Percentiles rank a stretch among this genome's conserved stretches.
These are phyloP conservation scores for Oxyria digyna DNA, from an alignment of 148 eudicot species.

Conservation along the genomic window DNA sequence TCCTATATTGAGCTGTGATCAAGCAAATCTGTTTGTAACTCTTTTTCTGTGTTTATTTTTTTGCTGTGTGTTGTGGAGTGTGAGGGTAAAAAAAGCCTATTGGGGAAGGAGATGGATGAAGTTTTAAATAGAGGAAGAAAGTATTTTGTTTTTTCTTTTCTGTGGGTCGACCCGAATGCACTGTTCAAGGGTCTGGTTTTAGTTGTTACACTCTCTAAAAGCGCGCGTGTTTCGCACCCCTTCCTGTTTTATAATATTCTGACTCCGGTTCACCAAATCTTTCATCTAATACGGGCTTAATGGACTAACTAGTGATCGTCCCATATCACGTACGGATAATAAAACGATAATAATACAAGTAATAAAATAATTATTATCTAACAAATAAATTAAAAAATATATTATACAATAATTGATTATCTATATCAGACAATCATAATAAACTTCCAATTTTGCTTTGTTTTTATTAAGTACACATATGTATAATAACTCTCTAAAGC, in stretches of 20 bases:
- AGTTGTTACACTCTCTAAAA: not conserved
- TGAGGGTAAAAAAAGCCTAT: constrained; percentile 2
- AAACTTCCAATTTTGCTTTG: too few species aligned
- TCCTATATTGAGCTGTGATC: not conserved
- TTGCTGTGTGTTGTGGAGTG: not conserved
- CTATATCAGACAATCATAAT: too few species aligned
- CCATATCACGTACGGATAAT: too few species aligned
- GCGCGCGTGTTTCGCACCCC: not conserved
- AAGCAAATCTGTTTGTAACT: not conserved
- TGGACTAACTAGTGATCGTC: too few species aligned
- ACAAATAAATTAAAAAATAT: too few species aligned
- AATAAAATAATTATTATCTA: too few species aligned
- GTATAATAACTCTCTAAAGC: too few species aligned
- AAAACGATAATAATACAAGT: too few species aligned
- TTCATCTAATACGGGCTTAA: too few species aligned
- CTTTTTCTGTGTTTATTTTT: not conserved
- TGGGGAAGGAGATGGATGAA: not conserved
- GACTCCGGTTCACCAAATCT: too few species aligned
- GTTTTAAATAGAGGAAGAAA: constrained; percentile 3
- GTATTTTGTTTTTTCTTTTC: not conserved
- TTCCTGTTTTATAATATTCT: not conserved
- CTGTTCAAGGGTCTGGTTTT: not conserved
- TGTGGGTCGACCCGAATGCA: constrained; percentile 3
- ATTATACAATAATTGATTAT: too few species aligned
- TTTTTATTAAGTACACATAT: too few species aligned